phyloP scores from a whole-genome alignment of 306 rosid species.

The Malus fusca region DNA sequence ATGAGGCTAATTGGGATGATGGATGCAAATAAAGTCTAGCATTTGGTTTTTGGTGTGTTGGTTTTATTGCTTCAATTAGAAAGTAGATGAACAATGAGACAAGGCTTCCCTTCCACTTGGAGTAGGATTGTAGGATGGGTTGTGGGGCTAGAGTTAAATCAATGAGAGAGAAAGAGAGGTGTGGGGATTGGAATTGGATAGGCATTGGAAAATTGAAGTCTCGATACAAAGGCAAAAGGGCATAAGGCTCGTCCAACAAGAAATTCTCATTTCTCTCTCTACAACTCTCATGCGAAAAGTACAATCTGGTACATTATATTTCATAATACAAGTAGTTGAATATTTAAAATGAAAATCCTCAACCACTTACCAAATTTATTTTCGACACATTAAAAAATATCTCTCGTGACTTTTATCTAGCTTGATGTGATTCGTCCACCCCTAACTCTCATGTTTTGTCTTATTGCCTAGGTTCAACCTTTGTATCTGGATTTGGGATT shows the following conservation, averaged over 20 bases:
- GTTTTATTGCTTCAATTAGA: slow-evolving; percentile 17
- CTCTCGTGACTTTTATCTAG: slow-evolving; percentile 18
- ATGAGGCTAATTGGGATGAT: too few species aligned
- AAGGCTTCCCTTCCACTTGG: slow-evolving; percentile 8
- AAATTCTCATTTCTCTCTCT: slow-evolving; percentile 31
- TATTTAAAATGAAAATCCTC: too few species aligned
- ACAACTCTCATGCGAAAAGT: too few species aligned
- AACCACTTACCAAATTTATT: too few species aligned
- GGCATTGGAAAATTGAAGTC: slow-evolving; percentile 16
- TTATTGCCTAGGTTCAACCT: slow-evolving; percentile 51
- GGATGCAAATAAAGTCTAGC: slow-evolving; percentile 4
- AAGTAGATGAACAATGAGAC: slow-evolving; percentile 26
- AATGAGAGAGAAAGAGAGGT: not conserved
- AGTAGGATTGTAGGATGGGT: slow-evolving; percentile 31
- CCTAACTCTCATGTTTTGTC: slow-evolving; percentile 37
- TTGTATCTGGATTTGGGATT: slow-evolving; percentile 4
- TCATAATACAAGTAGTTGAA: too few species aligned
- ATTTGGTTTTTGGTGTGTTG: slow-evolving; percentile 17
- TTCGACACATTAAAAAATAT: too few species aligned
- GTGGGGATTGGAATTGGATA: slow-evolving; percentile 30
- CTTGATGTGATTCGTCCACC: slow-evolving; percentile 38
- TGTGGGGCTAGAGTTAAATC: slow-evolving; percentile 56
- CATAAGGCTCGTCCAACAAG: slow-evolving; percentile 37
- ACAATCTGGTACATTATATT: too few species aligned
- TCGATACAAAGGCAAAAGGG: slow-evolving; percentile 4